A percentile compares a stretch with the other conserved stretches of the same genome.
Evolutionary conservation across 352 stramenopile species (phyloP).

Genomic region (Pythium scleroteichum): DNA sequence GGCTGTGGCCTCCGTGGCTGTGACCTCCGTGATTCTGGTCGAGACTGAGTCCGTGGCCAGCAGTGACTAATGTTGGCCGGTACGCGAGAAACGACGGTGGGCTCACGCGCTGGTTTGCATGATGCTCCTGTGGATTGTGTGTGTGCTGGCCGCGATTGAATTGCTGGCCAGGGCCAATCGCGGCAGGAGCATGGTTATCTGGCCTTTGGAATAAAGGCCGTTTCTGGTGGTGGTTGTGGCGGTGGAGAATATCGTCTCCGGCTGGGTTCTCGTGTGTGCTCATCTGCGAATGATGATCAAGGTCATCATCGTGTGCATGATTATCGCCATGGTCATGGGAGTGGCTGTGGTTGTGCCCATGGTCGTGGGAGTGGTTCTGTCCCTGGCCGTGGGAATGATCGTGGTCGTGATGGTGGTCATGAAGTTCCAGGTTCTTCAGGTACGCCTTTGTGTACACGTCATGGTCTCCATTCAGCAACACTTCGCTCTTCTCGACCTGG

Average conservation of each 20-base stretch:
- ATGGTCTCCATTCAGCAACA: conserved; percentile 10
- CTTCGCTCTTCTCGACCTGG: conserved; percentile 53
- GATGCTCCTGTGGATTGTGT: conserved; percentile 23
- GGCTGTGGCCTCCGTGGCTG: conserved; percentile 15
- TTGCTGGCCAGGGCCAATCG: neutral
- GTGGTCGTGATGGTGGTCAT: conserved; percentile 28
- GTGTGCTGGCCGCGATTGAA: conserved; percentile 2
- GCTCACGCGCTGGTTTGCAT: conserved; percentile 11
- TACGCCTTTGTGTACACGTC: conserved; percentile 7
- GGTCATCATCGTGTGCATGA: conserved; percentile 17
- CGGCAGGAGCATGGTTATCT: neutral
- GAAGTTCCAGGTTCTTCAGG: conserved; percentile 22
- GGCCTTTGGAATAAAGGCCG: conserved; percentile 9
- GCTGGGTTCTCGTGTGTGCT: conserved; percentile 66
- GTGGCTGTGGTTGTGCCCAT: conserved; percentile 16
- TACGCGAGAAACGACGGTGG: conserved; percentile 5
- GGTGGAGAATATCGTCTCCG: conserved; percentile 44
- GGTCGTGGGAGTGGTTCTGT: conserved; percentile 25
- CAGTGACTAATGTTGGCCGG: conserved; percentile 15
- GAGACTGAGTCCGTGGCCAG: conserved; percentile 7
- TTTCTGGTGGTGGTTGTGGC: conserved; percentile 19
- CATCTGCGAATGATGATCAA: conserved; percentile 35
- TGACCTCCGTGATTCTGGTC: conserved; percentile 1
- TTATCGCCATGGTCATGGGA: conserved; percentile 25
- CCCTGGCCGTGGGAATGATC: conserved; percentile 17